A percentile compares a stretch with the other conserved stretches of the same genome.
Evolutionary conservation across 805 yeast species (phyloP).

Genomic region (Zygosaccharomyces bisporus): DNA sequence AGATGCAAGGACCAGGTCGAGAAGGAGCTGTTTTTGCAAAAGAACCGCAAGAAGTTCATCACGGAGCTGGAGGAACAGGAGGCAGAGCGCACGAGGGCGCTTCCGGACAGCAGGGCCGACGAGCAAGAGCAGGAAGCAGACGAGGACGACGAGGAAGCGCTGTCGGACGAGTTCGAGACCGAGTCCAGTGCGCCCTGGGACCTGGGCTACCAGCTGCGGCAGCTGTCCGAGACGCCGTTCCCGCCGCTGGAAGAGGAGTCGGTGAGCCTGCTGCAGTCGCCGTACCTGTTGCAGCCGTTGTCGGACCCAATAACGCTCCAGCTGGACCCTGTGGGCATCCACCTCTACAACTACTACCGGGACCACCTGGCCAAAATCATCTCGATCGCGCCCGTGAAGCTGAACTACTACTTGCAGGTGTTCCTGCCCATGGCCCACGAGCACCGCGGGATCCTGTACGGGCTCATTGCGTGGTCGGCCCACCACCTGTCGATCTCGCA

Average conservation of each 20-base stretch:
- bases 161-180: constrained; percentile 4
- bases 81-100: constrained; percentile 9
- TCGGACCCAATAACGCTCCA: constrained; percentile 23
- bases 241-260: constrained; percentile 8
- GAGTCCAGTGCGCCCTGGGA: background rate
- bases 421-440: constrained; percentile 51
- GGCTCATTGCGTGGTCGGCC: constrained; percentile 57
- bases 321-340: constrained; percentile 43
- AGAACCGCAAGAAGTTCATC: constrained; percentile 21
- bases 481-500: constrained; percentile 26
- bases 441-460: constrained; percentile 47
- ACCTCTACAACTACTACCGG: constrained; percentile 49
- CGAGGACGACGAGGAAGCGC: constrained; percentile 1
- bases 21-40: constrained; percentile 23
- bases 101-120: constrained; percentile 2
- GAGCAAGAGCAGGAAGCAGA: constrained; percentile 2
- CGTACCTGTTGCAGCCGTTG: constrained; percentile 22
- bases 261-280: constrained; percentile 2
- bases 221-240: background rate
- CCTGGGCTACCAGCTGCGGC: background rate
- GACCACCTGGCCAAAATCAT: constrained; percentile 46
- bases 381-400: constrained; percentile 45
- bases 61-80: constrained; percentile 17
- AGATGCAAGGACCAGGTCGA: constrained; percentile 22
- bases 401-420: constrained; percentile 50